Conservation (phyloP, 1,284 basidiomycete species). For the Cutaneotrichosporon sp. region DNA sequence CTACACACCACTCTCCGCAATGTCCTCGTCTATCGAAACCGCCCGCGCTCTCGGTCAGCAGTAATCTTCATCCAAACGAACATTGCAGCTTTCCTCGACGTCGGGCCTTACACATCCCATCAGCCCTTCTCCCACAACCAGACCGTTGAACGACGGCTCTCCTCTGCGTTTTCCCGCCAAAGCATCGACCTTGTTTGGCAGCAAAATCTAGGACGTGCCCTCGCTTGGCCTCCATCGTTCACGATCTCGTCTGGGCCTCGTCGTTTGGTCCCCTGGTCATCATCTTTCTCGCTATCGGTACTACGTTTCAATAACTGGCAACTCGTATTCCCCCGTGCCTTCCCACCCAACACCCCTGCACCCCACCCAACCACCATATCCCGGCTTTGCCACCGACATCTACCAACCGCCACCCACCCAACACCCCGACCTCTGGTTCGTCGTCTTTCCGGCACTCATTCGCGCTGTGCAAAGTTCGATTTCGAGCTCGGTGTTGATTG, state of each 20-base stretch:
- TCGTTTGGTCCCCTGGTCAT: conserved; percentile 6
- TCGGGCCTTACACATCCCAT: background rate
- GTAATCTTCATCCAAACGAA: background rate
- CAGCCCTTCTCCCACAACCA: background rate
- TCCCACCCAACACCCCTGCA: conserved; percentile 4
- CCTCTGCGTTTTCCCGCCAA: background rate
- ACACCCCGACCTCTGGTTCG: background rate
- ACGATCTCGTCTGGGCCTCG: background rate
- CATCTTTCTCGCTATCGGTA: conserved; percentile 9
- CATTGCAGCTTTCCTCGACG: conserved; percentile 5
- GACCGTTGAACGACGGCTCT: background rate
- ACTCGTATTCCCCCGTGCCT: background rate
- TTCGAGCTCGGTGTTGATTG: background rate
- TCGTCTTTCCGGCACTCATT: background rate
- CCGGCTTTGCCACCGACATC: background rate
- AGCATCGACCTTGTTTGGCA: background rate
- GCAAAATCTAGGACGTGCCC: background rate
- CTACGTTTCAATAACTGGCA: conserved; percentile 2
- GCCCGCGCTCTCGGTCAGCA: conserved; percentile 8
- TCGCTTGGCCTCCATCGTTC: too few species aligned
- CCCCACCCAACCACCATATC: too few species aligned
- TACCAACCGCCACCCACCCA: background rate
- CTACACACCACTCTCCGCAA: conserved; percentile 6
- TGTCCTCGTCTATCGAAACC: background rate
- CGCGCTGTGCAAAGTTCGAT: background rate